Conservation (phyloP, 2,329 filamentous ascomycete genomes). For the Fusarium sp. region DNA sequence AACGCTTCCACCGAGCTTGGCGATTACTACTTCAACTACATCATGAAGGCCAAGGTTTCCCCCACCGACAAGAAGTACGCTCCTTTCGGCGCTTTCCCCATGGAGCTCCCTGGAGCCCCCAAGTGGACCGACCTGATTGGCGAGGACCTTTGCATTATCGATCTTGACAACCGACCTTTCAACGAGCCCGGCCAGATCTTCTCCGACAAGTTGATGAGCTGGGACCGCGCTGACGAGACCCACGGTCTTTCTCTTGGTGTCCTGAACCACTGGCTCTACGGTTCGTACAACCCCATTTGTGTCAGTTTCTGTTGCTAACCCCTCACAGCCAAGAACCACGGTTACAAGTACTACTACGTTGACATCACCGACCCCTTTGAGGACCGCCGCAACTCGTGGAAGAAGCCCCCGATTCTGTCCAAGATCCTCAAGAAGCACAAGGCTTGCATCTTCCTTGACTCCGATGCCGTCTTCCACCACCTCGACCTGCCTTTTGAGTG, state of each 20-base stretch:
- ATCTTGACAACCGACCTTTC: constrained; percentile 58
- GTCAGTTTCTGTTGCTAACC: constrained; percentile 33
- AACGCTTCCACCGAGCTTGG: constrained; percentile 45
- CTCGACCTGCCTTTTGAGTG: constrained; percentile 60
- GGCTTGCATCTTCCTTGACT: constrained; percentile 58
- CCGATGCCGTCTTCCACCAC: constrained; percentile 58
- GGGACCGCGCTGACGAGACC: constrained; percentile 50
- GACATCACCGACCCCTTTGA: constrained; percentile 51
- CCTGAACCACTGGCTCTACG: constrained; percentile 59
- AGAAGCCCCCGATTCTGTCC: constrained; percentile 57
- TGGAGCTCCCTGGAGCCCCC: constrained; percentile 45
- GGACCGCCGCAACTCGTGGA: constrained; percentile 60
- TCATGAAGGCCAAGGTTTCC: constrained; percentile 47
- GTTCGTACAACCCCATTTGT: constrained; percentile 37
- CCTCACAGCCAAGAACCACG: constrained; percentile 56
- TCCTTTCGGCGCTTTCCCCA: constrained; percentile 51
- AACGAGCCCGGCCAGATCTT: constrained; percentile 53
- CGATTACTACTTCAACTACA: constrained; percentile 49
- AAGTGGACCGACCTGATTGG: constrained; percentile 52
- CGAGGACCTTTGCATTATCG: constrained; percentile 58
- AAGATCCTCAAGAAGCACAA: constrained; percentile 58
- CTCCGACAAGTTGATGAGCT: constrained; percentile 50
- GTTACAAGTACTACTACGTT: constrained; percentile 61
- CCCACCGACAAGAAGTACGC: constrained; percentile 46
- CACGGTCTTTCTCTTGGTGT: constrained; percentile 56